These are phyloP conservation scores for Lentinula aciculospora DNA, from an alignment of 768 basidiomycete genomes.

Conservation along the genomic window DNA sequence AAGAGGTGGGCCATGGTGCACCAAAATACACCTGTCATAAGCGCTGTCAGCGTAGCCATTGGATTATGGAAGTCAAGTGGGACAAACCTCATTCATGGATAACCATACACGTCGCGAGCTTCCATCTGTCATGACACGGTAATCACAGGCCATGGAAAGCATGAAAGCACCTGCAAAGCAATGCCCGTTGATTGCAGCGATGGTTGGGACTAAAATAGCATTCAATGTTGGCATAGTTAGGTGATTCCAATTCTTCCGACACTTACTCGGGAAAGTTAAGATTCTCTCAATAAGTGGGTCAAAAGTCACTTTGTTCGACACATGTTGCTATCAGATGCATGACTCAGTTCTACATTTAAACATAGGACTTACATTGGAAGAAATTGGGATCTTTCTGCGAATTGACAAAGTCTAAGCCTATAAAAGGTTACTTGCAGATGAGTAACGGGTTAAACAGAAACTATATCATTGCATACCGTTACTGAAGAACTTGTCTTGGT, in stretches of 20 bases:
- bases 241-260: not conserved
- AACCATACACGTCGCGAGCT: slow-evolving; percentile 75
- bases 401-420: slow-evolving; percentile 62
- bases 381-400: slow-evolving; percentile 51
- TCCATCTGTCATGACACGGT: slow-evolving; percentile 84
- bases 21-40: slow-evolving; percentile 70
- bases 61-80: not conserved
- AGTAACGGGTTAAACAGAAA: not conserved
- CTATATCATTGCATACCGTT: slow-evolving; percentile 44
- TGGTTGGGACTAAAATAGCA: slow-evolving; percentile 53
- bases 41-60: too few relatives aligned
- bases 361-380: slow-evolving; percentile 49
- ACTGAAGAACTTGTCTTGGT: slow-evolving; percentile 87
- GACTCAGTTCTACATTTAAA: slow-evolving; percentile 1
- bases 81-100: slow-evolving; percentile 85
- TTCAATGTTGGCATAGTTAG: not conserved
- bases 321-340: not conserved
- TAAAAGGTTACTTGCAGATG: not conserved
- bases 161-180: slow-evolving; percentile 83
- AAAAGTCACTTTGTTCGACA: slow-evolving; percentile 47
- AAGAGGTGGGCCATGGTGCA: slow-evolving; percentile 71
- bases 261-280: slow-evolving; percentile 71
- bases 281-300: slow-evolving; percentile 69
- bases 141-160: slow-evolving; percentile 79
- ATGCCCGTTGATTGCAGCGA: slow-evolving; percentile 81